phyloP scores from a whole-genome alignment of 192 early-diverging fungal species.

The Podila epicladia region DNA sequence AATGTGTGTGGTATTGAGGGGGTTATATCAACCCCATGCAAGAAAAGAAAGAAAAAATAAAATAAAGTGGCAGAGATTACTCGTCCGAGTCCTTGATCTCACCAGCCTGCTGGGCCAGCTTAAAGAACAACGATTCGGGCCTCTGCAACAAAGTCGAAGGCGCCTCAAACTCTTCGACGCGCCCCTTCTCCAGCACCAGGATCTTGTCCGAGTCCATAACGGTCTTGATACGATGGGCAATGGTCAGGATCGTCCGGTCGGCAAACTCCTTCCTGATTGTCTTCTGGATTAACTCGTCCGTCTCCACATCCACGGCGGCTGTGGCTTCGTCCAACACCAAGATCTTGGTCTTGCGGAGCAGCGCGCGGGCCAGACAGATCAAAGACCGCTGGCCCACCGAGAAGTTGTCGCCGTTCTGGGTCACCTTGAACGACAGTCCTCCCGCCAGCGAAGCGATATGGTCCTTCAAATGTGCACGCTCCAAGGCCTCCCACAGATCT shows the following conservation, averaged over 20 bases:
- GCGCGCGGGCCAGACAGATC: constrained; percentile 74
- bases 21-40: not conserved
- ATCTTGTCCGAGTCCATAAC: constrained; percentile 89
- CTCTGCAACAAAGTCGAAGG: constrained; percentile 30
- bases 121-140: constrained; percentile 31
- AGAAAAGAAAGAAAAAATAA: not conserved
- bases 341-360: constrained; percentile 67
- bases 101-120: constrained; percentile 32
- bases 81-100: constrained; percentile 33
- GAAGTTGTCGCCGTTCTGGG: constrained; percentile 85
- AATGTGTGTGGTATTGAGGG: too few species aligned
- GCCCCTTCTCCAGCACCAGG: constrained; percentile 78
- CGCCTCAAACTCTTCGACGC: constrained; percentile 45
- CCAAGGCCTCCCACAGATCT: constrained; percentile 76
- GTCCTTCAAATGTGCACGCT: constrained; percentile 72
- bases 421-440: constrained; percentile 75
- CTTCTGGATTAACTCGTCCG: constrained; percentile 58
- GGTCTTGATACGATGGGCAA: constrained; percentile 93
- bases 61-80: not conserved
- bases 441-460: constrained; percentile 67
- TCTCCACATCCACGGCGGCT: constrained; percentile 58
- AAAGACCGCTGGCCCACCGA: constrained; percentile 83
- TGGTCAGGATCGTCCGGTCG: constrained; percentile 82
- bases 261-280: constrained; percentile 83
- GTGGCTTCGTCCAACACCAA: constrained; percentile 60